These are phyloP conservation scores for Ascoidea rubescens DNA, from an alignment of 805 yeast genomes.

Conservation along the genomic window DNA sequence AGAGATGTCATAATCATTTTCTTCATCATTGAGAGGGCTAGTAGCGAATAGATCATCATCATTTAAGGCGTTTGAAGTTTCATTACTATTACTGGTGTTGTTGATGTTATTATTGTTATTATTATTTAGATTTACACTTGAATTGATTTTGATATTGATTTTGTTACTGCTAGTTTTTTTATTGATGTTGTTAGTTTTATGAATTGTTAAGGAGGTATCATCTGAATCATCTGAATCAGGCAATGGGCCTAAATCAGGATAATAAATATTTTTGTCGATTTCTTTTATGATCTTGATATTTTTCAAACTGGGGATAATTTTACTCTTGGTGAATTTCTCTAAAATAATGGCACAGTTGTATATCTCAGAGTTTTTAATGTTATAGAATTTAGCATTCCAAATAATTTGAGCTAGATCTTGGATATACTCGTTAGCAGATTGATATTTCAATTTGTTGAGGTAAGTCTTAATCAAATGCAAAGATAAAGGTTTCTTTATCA, in stretches of 20 bases:
- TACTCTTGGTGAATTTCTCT: constrained; percentile 25
- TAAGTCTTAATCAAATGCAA: constrained; percentile 55
- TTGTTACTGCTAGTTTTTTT: too few relatives aligned
- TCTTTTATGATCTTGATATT: constrained; percentile 13
- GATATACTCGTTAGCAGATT: constrained; percentile 52
- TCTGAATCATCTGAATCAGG: constrained; percentile 24
- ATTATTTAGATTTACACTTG: too few relatives aligned
- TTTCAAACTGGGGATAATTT: constrained; percentile 18
- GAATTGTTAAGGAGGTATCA: too few relatives aligned
- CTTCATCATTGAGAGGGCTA: background rate
- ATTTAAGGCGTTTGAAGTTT: too few relatives aligned
- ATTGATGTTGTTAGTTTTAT: background rate
- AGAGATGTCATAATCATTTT: background rate
- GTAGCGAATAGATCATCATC: background rate
- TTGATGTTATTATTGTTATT: too few relatives aligned
- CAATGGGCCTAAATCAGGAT: constrained; percentile 50
- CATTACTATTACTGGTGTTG: too few relatives aligned
- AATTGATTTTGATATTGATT: too few relatives aligned
- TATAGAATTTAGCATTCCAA: constrained; percentile 83
- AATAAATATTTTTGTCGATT: constrained; percentile 18
- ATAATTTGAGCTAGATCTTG: constrained; percentile 72
- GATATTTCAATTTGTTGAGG: constrained; percentile 39
- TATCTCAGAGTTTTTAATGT: constrained; percentile 52
- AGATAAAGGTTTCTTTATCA: constrained; percentile 72
- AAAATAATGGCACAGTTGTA: constrained; percentile 49